phyloP scores from a whole-genome alignment of 371 early-diverging fungal species.

The Haplosporangium sp. region DNA sequence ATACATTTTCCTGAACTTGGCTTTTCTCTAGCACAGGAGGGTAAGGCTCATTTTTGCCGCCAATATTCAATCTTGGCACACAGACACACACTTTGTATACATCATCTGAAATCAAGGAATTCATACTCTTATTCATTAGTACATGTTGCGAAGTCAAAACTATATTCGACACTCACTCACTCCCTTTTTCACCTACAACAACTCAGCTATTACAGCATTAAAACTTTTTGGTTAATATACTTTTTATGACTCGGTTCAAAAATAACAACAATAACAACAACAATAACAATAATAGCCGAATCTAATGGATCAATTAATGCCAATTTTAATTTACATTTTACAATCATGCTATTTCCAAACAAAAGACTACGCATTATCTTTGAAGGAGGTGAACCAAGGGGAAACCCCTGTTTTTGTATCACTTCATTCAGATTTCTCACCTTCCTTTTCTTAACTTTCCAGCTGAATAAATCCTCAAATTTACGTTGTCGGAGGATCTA shows the following conservation, averaged over 20 bases:
- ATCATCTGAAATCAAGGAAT: no score
- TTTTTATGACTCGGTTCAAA: neutral
- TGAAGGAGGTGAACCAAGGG: neutral
- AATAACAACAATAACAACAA: neutral
- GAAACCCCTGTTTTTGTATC: neutral
- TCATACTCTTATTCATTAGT: no score
- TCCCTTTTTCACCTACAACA: no score
- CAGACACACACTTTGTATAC: no score
- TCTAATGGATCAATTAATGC: neutral
- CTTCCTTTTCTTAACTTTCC: neutral
- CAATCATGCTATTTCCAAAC: no score
- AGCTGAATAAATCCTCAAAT: slow-evolving; percentile 1
- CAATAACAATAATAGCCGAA: neutral
- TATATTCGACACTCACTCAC: no score
- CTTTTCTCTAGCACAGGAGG: neutral
- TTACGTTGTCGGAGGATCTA: neutral
- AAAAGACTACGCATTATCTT: no score
- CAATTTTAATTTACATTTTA: neutral
- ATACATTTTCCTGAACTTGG: neutral
- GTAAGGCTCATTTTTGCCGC: slow-evolving; percentile 14
- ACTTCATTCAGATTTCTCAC: neutral
- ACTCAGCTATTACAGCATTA: no score
- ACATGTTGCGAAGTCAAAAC: no score
- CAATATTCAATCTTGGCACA: neutral
- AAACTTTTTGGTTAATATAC: no score